Conservation (phyloP, 2,329 filamentous ascomycete genomes). For the Cylindrodendrum hubeiense region DNA sequence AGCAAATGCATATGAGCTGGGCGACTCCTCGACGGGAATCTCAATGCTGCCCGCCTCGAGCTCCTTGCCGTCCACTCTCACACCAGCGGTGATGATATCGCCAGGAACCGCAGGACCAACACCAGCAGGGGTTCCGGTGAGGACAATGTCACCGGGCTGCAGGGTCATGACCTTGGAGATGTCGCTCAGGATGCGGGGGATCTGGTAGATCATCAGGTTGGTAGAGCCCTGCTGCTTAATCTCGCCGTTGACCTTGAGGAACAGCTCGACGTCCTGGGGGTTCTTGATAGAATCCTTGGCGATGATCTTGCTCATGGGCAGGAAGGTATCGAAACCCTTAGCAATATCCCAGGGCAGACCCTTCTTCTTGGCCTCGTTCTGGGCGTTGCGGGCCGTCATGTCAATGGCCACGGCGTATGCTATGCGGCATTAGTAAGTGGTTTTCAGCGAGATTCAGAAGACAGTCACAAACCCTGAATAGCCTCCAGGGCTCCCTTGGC, state of each 20-base stretch:
- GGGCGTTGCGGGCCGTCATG: slow-evolving; percentile 95
- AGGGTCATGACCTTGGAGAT: slow-evolving; percentile 96
- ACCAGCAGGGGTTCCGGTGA: slow-evolving; percentile 98
- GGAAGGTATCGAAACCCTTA: slow-evolving; percentile 98
- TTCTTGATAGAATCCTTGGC: slow-evolving; percentile 83
- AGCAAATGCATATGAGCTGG: slow-evolving; percentile 80
- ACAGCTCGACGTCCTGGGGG: slow-evolving; percentile 90
- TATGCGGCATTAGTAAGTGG: slow-evolving; percentile 48
- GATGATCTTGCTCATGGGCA: slow-evolving; percentile 87
- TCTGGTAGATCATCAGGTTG: slow-evolving; percentile 92
- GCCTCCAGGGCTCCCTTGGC: slow-evolving; percentile 82
- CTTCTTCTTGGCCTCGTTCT: slow-evolving; percentile 96
- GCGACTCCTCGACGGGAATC: slow-evolving; percentile 84
- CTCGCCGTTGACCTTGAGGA: slow-evolving; percentile 85
- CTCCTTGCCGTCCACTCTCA: slow-evolving; percentile 84
- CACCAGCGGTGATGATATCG: slow-evolving; percentile 87
- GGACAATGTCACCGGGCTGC: slow-evolving; percentile 89
- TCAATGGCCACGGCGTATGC: slow-evolving; percentile 94
- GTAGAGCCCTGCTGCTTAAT: slow-evolving; percentile 88
- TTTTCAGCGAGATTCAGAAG: neutral
- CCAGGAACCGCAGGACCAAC: slow-evolving; percentile 88
- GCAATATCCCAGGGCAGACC: slow-evolving; percentile 95
- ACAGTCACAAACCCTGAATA: slow-evolving; percentile 74
- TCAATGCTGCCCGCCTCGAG: slow-evolving; percentile 87
- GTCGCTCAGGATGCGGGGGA: slow-evolving; percentile 88